These are phyloP conservation scores for Malassezia yamatoensis DNA, from an alignment of 1,284 basidiomycete species.

Conservation along the genomic window DNA sequence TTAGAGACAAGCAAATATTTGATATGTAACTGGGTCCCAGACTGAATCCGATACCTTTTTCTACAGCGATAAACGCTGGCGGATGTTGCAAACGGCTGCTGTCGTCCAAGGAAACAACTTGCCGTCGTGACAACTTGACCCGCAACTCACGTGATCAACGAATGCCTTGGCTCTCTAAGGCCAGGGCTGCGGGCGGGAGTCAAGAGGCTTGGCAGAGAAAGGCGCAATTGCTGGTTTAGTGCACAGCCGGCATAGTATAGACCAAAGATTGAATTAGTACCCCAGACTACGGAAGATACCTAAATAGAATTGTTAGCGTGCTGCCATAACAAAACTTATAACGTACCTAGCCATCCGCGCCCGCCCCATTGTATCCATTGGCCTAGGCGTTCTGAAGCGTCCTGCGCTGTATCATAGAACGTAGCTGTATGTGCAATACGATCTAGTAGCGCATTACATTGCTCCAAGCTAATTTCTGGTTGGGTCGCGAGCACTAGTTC, in stretches of 20 bases:
- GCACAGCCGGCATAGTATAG: neutral
- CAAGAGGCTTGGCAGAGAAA: neutral
- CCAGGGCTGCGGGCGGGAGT: too few species aligned
- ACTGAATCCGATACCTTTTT: too few species aligned
- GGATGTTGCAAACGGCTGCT: too few species aligned
- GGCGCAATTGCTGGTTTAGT: neutral
- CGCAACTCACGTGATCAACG: too few species aligned
- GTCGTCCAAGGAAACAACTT: too few species aligned
- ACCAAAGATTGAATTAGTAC: neutral
- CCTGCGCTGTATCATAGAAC: neutral
- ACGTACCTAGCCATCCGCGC: slow-evolving; percentile 17
- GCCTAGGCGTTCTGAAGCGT: neutral
- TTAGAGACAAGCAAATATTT: too few species aligned
- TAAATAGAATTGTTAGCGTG: neutral
- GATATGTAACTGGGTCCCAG: too few species aligned
- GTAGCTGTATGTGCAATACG: slow-evolving; percentile 6
- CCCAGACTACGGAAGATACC: slow-evolving; percentile 14
- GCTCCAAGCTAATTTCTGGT: neutral
- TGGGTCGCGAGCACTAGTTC: slow-evolving; percentile 8
- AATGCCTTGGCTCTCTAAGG: too few species aligned
- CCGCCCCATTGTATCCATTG: slow-evolving; percentile 16
- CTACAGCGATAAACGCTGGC: too few species aligned
- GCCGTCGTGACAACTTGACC: too few species aligned
- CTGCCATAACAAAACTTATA: neutral
- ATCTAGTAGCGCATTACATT: neutral